Conservation (phyloP, 2,329 filamentous ascomycete species). For the Emydomyces testavorans region DNA sequence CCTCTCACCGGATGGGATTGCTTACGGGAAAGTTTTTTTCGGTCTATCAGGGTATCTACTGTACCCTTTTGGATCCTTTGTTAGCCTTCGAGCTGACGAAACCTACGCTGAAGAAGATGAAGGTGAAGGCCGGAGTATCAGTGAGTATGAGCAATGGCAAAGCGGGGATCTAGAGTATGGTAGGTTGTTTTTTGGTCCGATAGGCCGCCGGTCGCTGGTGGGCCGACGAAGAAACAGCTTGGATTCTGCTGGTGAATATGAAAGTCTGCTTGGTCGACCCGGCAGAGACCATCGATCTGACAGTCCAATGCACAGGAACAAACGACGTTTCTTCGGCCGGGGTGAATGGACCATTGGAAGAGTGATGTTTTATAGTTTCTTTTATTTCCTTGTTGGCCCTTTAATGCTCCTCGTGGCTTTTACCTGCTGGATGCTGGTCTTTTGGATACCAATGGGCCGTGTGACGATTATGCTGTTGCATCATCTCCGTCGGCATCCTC, state of each 20-base stretch:
- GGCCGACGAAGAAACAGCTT: slow-evolving; percentile 79
- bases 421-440: slow-evolving; percentile 92
- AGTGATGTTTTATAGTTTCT: slow-evolving; percentile 91
- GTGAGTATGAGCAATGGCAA: slow-evolving; percentile 98
- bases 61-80: slow-evolving; percentile 94
- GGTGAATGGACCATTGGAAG: slow-evolving; percentile 92
- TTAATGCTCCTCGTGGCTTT: slow-evolving; percentile 73
- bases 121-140: slow-evolving; percentile 91
- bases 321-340: slow-evolving; percentile 82
- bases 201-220: slow-evolving; percentile 61
- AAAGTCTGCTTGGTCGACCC: slow-evolving; percentile 68
- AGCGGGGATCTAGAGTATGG: slow-evolving; percentile 93
- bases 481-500: slow-evolving; percentile 81
- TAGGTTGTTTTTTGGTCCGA: slow-evolving; percentile 86
- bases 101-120: slow-evolving; percentile 89
- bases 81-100: slow-evolving; percentile 86
- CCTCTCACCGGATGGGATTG: slow-evolving; percentile 65
- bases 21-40: slow-evolving; percentile 76
- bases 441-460: slow-evolving; percentile 97
- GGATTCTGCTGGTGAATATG: slow-evolving; percentile 78
- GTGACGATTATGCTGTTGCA: slow-evolving; percentile 81
- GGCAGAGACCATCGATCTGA: slow-evolving; percentile 41
- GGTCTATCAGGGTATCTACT: slow-evolving; percentile 77
- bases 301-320: slow-evolving; percentile 42
- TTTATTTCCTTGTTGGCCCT: slow-evolving; percentile 84